Conservation (phyloP, 2,329 filamentous ascomycete species). For the Colletotrichum acutatum region DNA sequence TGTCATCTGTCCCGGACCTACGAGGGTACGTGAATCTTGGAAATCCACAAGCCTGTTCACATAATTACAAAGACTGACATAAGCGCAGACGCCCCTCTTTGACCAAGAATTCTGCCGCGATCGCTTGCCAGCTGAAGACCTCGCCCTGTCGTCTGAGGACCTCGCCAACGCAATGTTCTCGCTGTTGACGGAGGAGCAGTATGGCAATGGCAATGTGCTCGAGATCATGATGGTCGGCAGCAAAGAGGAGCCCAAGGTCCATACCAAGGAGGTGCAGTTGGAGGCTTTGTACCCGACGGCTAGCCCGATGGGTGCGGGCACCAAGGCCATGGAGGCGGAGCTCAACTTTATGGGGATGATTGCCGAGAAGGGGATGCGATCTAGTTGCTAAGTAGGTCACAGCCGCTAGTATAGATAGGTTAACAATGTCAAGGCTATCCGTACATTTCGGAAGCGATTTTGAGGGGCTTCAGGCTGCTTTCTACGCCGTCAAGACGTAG, state of each 20-base stretch:
- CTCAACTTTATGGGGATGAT: slow-evolving; percentile 7
- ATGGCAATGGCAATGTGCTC: slow-evolving; percentile 37
- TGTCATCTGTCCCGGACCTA: neutral
- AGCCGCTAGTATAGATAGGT: neutral
- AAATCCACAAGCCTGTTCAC: no score
- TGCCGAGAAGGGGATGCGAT: slow-evolving; percentile 4
- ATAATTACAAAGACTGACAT: neutral
- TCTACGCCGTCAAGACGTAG: no score
- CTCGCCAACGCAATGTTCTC: slow-evolving; percentile 30
- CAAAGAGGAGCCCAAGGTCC: slow-evolving; percentile 21
- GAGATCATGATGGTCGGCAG: slow-evolving; percentile 36
- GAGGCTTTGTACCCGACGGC: slow-evolving; percentile 4
- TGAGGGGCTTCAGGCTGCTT: no score
- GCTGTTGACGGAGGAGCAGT: slow-evolving; percentile 30
- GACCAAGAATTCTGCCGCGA: neutral
- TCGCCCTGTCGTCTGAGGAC: neutral
- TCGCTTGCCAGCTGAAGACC: neutral
- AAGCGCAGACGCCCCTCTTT: neutral
- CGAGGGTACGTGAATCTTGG: neutral
- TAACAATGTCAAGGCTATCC: no score
- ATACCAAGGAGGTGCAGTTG: slow-evolving; percentile 31
- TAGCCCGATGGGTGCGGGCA: slow-evolving; percentile 6
- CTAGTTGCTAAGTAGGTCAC: neutral
- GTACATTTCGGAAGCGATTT: no score
- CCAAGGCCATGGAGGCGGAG: slow-evolving; percentile 9